Base-by-base conservation (phyloP, 306 rosid species). In the Sechiopsis laciniata region DNA sequence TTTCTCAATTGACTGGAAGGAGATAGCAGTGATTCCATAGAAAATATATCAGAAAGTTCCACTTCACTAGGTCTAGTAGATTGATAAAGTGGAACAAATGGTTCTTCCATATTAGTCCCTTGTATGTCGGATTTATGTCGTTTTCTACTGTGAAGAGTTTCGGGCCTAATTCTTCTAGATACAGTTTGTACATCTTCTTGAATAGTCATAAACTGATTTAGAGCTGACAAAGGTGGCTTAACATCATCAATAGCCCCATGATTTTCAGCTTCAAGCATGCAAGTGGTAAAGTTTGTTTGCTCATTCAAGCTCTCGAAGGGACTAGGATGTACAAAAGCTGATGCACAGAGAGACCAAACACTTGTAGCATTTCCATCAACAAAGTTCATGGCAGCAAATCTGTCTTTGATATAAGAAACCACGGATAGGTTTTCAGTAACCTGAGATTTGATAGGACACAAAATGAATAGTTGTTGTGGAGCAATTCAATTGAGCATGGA, bases 401-500 rank as follows among this genome's bases (percentile, higher is more conserved):
- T 81, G 58, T 90, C 88, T 76, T 76, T 90, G 55, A 90, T 72
- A 75, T 77, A 78, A 64, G 78, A 78, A 78, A 88, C 85, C 74
- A 82, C 76, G 3, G 80, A 79, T 51, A 80, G 75, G 63, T 90
- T 96, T 86, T 94, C 97, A 50, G 86, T 79, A 87, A 94, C 85
- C 98, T 94, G 84, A 71, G 83, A 78, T 32, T 60, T 74, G 78
- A 76, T 66, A 75, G 74, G 58, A 78, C 66, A 77, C 61, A 71
- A 72, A 64, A 72, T 67, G 56, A 82, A 52, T 46, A 48, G 8
- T 17, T 4, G 53, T 40, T 10, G 14, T 12, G n/a, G n/a, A n/a
- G 71, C 16, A 37, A 46, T 67, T 46, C 11, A 20, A 46, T 22
- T 13, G 16, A 69, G 42, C 10, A 10, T 42, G 58, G 32, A 52